Conservation (phyloP, 1,284 basidiomycete species). For the Phylloboletellus chloephorus region DNA sequence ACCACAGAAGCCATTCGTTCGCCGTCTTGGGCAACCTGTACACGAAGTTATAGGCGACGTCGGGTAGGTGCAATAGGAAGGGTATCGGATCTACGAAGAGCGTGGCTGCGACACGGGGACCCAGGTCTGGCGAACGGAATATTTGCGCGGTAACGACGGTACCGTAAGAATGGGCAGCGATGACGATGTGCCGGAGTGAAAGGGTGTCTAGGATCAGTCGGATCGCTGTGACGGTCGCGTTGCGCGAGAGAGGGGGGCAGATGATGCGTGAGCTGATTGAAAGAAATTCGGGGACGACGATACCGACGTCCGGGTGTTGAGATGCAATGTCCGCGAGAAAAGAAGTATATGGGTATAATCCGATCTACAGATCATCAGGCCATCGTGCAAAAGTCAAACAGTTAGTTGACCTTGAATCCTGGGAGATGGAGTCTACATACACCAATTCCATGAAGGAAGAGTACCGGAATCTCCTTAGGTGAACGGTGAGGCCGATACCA, state of each 20-base stretch:
- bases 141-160: constrained; percentile 51
- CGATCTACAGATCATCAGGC: constrained; percentile 41
- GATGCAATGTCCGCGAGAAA: constrained; percentile 44
- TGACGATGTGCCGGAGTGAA: constrained; percentile 37
- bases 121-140: constrained; percentile 32
- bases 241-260: constrained; percentile 23
- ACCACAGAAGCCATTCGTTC: constrained; percentile 66
- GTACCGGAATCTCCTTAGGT: constrained; percentile 42
- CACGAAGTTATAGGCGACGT: constrained; percentile 60
- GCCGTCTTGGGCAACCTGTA: constrained; percentile 49
- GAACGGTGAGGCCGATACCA: constrained; percentile 59
- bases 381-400: background rate
- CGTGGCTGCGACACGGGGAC: constrained; percentile 36
- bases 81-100: constrained; percentile 61
- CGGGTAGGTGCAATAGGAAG: constrained; percentile 54
- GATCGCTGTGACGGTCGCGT: constrained; percentile 24
- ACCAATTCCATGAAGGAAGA: constrained; percentile 65
- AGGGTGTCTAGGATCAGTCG: constrained; percentile 41
- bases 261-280: constrained; percentile 59
- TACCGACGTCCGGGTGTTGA: constrained; percentile 44
- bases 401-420: background rate
- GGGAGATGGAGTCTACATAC: constrained; percentile 32
- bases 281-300: constrained; percentile 55
- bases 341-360: constrained; percentile 49
- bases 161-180: constrained; percentile 60